These are phyloP conservation scores for Beauveria brongniartii DNA, from an alignment of 2,329 filamentous ascomycete species.

Conservation along the genomic window DNA sequence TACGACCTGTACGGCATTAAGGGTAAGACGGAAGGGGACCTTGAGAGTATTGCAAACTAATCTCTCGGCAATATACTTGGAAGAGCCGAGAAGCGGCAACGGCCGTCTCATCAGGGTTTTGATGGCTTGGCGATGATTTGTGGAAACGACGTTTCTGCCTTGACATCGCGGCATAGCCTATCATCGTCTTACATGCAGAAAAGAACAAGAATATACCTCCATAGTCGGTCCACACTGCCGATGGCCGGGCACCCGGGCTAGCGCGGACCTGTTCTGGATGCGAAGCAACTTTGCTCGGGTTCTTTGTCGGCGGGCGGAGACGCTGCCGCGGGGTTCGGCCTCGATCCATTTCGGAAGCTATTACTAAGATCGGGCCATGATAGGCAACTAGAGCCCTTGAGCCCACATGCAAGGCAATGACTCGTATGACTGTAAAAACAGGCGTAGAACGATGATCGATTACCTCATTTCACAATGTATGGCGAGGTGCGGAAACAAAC, in stretches of 20 bases:
- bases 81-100: background rate
- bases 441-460: background rate
- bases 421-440: background rate
- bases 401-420: background rate
- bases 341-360: background rate
- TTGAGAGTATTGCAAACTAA: background rate
- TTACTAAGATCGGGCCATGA: slow-evolving; percentile 1
- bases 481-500: background rate
- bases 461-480: background rate
- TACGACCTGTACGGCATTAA: background rate
- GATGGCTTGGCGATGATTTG: background rate
- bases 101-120: background rate
- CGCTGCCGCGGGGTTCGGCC: background rate
- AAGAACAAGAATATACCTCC: background rate
- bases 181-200: background rate
- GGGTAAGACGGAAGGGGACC: background rate
- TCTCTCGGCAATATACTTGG: background rate
- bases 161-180: background rate
- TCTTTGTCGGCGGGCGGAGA: too few species aligned
- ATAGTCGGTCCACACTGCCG: background rate
- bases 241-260: background rate
- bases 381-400: background rate
- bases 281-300: too few species aligned
- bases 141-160: background rate
- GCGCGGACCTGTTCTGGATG: background rate